Percentiles rank a stretch among this genome's conserved stretches.
These are phyloP conservation scores for Golubevia sp. DNA, from an alignment of 1,284 basidiomycete species.

Conservation along the genomic window DNA sequence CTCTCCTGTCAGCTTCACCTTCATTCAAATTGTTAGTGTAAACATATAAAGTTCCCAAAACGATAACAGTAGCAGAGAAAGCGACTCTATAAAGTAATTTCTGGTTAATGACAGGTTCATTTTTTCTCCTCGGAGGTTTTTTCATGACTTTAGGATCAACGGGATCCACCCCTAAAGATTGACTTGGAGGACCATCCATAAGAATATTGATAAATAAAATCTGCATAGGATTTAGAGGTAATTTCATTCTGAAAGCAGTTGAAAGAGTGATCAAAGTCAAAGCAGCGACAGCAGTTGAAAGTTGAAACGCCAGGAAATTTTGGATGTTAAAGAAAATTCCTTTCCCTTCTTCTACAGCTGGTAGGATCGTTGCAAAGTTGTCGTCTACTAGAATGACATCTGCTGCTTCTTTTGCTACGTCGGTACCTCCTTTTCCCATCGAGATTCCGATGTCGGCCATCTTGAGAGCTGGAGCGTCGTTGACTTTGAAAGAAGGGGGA, in stretches of 20 bases:
- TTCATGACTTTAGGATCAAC: slow-evolving; percentile 86
- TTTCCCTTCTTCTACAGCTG: slow-evolving; percentile 96
- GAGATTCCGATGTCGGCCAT: slow-evolving; percentile 97
- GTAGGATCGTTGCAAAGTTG: slow-evolving; percentile 91
- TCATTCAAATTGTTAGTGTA: slow-evolving; percentile 82
- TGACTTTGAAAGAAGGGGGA: slow-evolving; percentile 68
- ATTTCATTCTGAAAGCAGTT: slow-evolving; percentile 83
- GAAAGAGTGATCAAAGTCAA: slow-evolving; percentile 91
- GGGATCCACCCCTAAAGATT: slow-evolving; percentile 94
- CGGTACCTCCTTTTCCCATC: slow-evolving; percentile 95
- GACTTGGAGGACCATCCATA: slow-evolving; percentile 98
- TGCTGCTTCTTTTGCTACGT: slow-evolving; percentile 97
- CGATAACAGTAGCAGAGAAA: slow-evolving; percentile 89
- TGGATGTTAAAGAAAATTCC: slow-evolving; percentile 98
- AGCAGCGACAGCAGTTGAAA: slow-evolving; percentile 93
- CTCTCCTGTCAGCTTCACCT: slow-evolving; percentile 77
- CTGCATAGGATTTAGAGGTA: slow-evolving; percentile 97
- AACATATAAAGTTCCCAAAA: slow-evolving; percentile 83
- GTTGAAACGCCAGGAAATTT: slow-evolving; percentile 95
- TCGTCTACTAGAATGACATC: slow-evolving; percentile 97
- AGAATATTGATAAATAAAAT: slow-evolving; percentile 98
- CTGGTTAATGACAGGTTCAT: slow-evolving; percentile 80
- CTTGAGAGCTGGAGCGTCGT: slow-evolving; percentile 94
- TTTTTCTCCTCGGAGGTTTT: slow-evolving; percentile 83
- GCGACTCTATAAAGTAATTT: slow-evolving; percentile 77